Evolutionary conservation across 164 flowering plant genomes (phyloP), one percentile per base, ranked within the genome.

Genomic region (Piper longum): DNA sequence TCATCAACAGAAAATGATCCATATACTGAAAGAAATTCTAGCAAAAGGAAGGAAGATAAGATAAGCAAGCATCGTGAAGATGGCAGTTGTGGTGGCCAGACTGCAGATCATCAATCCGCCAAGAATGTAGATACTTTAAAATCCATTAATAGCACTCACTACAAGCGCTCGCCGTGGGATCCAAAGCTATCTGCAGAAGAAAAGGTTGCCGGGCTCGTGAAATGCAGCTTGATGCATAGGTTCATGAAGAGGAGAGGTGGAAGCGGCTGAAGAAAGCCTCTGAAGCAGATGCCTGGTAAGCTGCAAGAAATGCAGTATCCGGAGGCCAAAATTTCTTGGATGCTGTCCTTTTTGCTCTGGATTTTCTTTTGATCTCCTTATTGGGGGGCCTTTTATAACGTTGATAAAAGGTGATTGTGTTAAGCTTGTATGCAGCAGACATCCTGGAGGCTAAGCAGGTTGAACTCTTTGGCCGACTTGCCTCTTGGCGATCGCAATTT

Each of bases 241-340:
- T 81, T 74, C 93, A 89, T 67, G 96, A 91, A 68, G 86, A 89
- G 68, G 92, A 87, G 60, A 78, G 95, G 66, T 90, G 96, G 96
- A 93, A 80, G 66, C 78, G 96, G 13, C 69, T 93, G 69, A 88
- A 77, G 81, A 86, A 79, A 68, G 98, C 97, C 4, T 92, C 85
- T 5, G 97, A 85, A 61, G 77, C 72, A 17, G 98, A 90, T 73
- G 88, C 86, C 0, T 69, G 61, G 19, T 96, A 88, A 70, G 86
- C 82, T 67, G 44, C 41, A 57, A 62, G 63, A 4, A 76, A 43
- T 3, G 76, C 69, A 12, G 48, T 61, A 2, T 43, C 58, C 1
- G 55, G 71, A 18, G 83, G 90, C 43, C 72, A 63, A 54, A 81
- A 75, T 66, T 93, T 90, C 73, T 69, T 93, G 76, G 89, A 90